Conservation (phyloP, 441 rosid species). For the Monsonia emarginata region DNA sequence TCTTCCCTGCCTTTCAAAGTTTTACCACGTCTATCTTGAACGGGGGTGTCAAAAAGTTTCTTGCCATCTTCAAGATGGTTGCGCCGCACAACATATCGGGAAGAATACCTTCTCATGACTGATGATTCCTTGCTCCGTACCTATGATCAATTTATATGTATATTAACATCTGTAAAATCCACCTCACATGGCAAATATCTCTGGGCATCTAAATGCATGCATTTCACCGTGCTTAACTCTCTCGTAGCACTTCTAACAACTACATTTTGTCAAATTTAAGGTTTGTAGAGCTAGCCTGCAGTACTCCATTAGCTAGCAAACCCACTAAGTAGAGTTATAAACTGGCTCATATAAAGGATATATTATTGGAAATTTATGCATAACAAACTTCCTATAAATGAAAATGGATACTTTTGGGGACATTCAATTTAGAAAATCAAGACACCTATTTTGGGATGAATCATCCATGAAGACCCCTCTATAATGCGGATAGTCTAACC, state of each 20-base stretch:
- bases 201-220: not conserved
- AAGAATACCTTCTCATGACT: slow-evolving; percentile 43
- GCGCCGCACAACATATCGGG: slow-evolving; percentile 38
- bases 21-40: slow-evolving; percentile 22
- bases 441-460: too few species aligned
- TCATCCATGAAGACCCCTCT: not conserved
- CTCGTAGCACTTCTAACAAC: not conserved
- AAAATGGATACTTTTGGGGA: too few species aligned
- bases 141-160: slow-evolving; percentile 24
- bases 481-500: not conserved
- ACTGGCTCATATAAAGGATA: too few species aligned
- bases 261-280: too few species aligned
- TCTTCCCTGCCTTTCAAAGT: slow-evolving; percentile 21
- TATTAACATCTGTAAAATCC: slow-evolving; percentile 7
- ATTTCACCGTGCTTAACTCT: not conserved
- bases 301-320: too few species aligned
- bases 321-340: too few species aligned
- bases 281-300: too few species aligned
- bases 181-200: not conserved
- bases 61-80: slow-evolving; percentile 33
- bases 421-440: too few species aligned
- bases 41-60: slow-evolving; percentile 32
- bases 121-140: slow-evolving; percentile 29
- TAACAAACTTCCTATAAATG: too few species aligned
- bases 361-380: too few species aligned